A percentile compares a stretch with the other conserved stretches of the same genome.
Evolutionary conservation across 192 early-diverging fungal species (phyloP).

Genomic region (Backusella psychrophila): DNA sequence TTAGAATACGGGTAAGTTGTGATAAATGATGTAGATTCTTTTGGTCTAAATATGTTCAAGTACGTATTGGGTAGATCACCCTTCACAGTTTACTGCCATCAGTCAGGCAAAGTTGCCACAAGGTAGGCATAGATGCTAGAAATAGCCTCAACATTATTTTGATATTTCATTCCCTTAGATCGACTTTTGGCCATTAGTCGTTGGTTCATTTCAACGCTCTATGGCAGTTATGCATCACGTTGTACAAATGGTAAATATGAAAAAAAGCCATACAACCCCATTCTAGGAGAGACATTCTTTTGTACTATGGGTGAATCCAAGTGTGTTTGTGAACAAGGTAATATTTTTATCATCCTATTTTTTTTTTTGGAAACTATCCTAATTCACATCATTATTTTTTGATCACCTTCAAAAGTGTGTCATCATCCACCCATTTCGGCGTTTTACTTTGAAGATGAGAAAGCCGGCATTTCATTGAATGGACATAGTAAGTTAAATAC

Average conservation of each 20-base stretch:
- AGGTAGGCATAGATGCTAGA: slow-evolving; percentile 24
- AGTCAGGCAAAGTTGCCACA: slow-evolving; percentile 44
- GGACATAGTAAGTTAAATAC: slow-evolving; percentile 50
- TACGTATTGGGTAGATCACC: slow-evolving; percentile 42
- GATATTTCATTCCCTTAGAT: slow-evolving; percentile 37
- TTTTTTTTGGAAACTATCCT: background rate
- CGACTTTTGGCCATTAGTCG: slow-evolving; percentile 66
- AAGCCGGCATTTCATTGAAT: slow-evolving; percentile 61
- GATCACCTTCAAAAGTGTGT: slow-evolving; percentile 37
- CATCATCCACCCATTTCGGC: slow-evolving; percentile 76
- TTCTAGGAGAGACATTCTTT: slow-evolving; percentile 64
- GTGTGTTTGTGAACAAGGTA: slow-evolving; percentile 60
- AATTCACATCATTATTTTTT: background rate
- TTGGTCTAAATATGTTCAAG: slow-evolving; percentile 13
- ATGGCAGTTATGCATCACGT: slow-evolving; percentile 73
- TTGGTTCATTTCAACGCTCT: slow-evolving; percentile 84
- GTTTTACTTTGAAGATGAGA: slow-evolving; percentile 63
- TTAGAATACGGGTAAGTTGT: slow-evolving; percentile 67
- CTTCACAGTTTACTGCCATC: slow-evolving; percentile 57
- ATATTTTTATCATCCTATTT: background rate
- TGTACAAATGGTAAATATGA: slow-evolving; percentile 65
- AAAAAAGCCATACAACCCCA: slow-evolving; percentile 69
- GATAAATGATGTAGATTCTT: background rate
- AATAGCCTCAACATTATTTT: no score
- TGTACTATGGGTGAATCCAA: slow-evolving; percentile 54